These are phyloP conservation scores for Boletus pseudo-olivaceus DNA, from an alignment of 768 basidiomycete genomes.

Conservation along the genomic window DNA sequence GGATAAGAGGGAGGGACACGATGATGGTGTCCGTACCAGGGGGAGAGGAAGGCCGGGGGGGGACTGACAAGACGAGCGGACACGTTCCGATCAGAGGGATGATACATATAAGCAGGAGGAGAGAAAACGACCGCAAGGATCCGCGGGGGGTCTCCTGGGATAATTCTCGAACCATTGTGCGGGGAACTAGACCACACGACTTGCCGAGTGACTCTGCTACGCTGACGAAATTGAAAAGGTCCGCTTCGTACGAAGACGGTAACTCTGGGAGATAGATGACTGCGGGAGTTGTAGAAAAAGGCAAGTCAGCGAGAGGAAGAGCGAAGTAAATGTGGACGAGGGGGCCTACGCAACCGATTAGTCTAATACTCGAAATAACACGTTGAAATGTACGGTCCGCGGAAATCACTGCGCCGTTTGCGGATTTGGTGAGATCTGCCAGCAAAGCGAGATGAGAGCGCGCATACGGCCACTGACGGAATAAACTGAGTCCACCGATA, in stretches of 20 bases:
- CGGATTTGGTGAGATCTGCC: constrained; percentile 26
- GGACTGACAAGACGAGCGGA: constrained; percentile 3
- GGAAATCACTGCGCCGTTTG: constrained; percentile 30
- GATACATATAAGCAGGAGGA: constrained; percentile 25
- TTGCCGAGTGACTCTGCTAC: background rate
- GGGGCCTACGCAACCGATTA: constrained; percentile 21
- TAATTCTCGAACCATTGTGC: constrained; percentile 27
- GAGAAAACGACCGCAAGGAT: constrained; percentile 20
- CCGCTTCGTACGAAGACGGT: constrained; percentile 6
- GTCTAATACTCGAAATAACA: constrained; percentile 22
- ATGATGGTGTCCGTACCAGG: constrained; percentile 7
- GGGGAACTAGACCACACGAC: constrained; percentile 26
- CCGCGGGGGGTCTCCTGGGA: constrained; percentile 30
- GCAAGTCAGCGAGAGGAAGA: constrained; percentile 17
- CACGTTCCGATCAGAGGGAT: constrained; percentile 17
- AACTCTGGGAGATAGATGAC: constrained; percentile 10
- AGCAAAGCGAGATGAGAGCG: constrained; percentile 10
- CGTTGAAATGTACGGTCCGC: constrained; percentile 24
- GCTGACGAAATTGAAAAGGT: constrained; percentile 9
- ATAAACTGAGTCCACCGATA: background rate
- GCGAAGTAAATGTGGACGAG: constrained; percentile 11
- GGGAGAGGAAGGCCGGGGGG: constrained; percentile 6
- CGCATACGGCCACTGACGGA: background rate
- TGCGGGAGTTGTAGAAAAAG: constrained; percentile 9
- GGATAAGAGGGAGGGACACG: constrained; percentile 2